Evolutionary conservation across 139 green algal species (phyloP), one percentile per base, ranked within the genome.

Genomic region (Tetratostichococcus sp.): DNA sequence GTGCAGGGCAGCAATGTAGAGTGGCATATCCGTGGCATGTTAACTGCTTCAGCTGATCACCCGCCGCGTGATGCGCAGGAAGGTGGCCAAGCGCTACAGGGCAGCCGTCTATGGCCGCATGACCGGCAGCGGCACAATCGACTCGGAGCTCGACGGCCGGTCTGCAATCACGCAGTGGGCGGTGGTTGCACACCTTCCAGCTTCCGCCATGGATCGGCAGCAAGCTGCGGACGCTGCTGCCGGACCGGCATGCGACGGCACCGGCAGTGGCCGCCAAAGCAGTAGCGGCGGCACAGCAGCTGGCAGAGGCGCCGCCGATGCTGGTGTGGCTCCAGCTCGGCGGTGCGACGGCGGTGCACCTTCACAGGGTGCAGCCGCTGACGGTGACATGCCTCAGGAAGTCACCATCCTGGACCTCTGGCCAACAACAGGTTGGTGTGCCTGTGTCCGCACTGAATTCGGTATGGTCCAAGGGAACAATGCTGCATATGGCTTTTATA

Each of bases 361-460:
- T n/a, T n/a, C n/a, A n/a, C n/a, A n/a, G n/a, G n/a, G n/a, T n/a
- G n/a, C n/a, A n/a, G n/a, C n/a, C n/a, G n/a, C n/a, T n/a, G n/a
- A n/a, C n/a, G n/a, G 14, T 14, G 39, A 14, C 39, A 50, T 50
- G 39, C 58, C 33, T 28, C 77, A 68, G 30, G 82, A 77, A 31
- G 50, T 92, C 21, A 92, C 81, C 0, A 80, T 70, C 4, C 72
- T 94, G 14, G 69, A 83, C 39, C 75, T 94, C 11, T 86, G 77
- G 82, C 86, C 89, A 1, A 79, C 86, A 68, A 93, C 89, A 25
- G 90, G 90, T 2, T 79, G 88, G 2, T 88, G n/a, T 72, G 26
- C 39, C 39, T 8, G 14, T 8, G 8, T 50, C 8, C 39, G 8
- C 14, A 50, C 8, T 22, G 8, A 8, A 22, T 50, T 50, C 14